Conservation (phyloP, 2,329 filamentous ascomycete genomes). For the Aspergillus luchuensis region DNA sequence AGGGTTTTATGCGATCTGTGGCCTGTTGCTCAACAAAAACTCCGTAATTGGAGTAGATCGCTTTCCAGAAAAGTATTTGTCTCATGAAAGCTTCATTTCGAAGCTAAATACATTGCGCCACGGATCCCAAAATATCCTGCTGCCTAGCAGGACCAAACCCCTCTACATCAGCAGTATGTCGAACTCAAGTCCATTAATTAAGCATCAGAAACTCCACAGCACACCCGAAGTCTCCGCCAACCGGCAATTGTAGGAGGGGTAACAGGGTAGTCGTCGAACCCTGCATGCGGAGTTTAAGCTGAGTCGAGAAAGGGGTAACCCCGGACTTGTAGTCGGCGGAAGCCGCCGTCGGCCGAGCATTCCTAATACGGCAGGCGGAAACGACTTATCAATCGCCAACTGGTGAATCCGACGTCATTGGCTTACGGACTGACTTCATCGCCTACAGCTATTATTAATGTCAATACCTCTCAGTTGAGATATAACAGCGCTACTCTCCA, state of each 20-base stretch:
- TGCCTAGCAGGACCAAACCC: not conserved
- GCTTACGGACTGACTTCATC: not conserved
- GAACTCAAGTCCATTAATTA: not conserved
- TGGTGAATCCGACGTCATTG: not conserved
- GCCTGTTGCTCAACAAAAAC: no score
- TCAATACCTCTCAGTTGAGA: not conserved
- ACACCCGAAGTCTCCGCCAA: no score
- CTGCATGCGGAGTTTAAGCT: constrained; percentile 2
- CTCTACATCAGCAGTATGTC: no score
- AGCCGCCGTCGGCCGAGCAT: constrained; percentile 4
- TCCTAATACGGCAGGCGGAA: not conserved
- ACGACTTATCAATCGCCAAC: not conserved
- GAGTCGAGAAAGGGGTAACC: not conserved
- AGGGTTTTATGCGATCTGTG: no score
- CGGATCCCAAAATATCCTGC: not conserved
- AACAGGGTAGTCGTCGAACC: not conserved
- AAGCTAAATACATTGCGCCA: no score
- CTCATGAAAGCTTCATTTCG: no score
- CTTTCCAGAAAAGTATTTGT: no score
- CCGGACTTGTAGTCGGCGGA: not conserved
- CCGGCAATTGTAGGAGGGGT: not conserved
- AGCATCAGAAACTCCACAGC: not conserved
- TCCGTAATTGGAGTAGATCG: fast-evolving
- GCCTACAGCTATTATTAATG: not conserved
- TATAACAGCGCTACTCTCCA: not conserved